Conservation (phyloP, 2,329 filamentous ascomycete genomes). For the Claviceps lovelessii region DNA sequence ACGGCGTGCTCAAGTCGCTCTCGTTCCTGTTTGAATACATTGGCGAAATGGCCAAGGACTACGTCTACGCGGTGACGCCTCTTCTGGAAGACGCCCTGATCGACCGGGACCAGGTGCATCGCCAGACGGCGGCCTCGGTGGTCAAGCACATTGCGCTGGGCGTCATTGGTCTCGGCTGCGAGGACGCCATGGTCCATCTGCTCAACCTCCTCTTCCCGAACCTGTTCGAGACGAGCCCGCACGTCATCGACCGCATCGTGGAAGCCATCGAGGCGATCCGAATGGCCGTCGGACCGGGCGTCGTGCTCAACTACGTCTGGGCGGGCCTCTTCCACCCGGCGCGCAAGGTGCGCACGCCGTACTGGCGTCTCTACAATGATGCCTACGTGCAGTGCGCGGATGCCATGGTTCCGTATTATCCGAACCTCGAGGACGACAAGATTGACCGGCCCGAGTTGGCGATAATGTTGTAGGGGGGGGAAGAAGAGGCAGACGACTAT, state of each 20-base stretch:
- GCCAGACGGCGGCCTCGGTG: slow-evolving; percentile 88
- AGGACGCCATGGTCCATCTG: slow-evolving; percentile 96
- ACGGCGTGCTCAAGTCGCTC: slow-evolving; percentile 91
- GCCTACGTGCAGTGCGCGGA: slow-evolving; percentile 90
- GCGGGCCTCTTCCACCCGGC: slow-evolving; percentile 94
- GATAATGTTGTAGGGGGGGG: slow-evolving; percentile 55
- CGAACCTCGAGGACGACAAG: slow-evolving; percentile 67
- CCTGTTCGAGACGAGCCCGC: slow-evolving; percentile 91
- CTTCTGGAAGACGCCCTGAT: slow-evolving; percentile 93
- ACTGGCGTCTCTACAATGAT: slow-evolving; percentile 95
- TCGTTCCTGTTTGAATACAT: slow-evolving; percentile 99
- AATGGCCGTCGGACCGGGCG: slow-evolving; percentile 79
- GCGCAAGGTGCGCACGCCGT: slow-evolving; percentile 82
- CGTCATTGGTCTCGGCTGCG: slow-evolving; percentile 92
- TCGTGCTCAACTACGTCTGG: slow-evolving; percentile 97
- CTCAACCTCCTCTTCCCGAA: slow-evolving; percentile 95
- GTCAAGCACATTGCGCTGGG: slow-evolving; percentile 97
- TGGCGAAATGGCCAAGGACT: slow-evolving; percentile 98
- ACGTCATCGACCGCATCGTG: slow-evolving; percentile 95
- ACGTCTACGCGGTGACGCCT: slow-evolving; percentile 94
- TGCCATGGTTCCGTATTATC: slow-evolving; percentile 93
- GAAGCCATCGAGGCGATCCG: slow-evolving; percentile 94
- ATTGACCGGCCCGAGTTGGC: slow-evolving; percentile 67
- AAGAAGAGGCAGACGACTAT: too few species aligned
- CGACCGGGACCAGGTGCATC: slow-evolving; percentile 93